These are phyloP conservation scores for Solanum neorickii DNA, from an alignment of 257 asterid genomes.

Conservation along the genomic window DNA sequence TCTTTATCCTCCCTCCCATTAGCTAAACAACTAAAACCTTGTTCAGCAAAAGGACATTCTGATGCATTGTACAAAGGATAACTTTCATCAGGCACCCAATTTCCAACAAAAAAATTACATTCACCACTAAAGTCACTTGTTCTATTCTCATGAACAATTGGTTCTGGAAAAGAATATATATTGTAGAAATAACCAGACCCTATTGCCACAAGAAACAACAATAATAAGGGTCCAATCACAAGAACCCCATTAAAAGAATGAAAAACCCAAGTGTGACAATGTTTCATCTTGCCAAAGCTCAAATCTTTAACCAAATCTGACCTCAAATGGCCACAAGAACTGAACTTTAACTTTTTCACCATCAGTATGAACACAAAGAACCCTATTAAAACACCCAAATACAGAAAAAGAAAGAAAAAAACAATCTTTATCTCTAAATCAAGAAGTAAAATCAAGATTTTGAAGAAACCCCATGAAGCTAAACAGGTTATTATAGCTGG, in stretches of 20 bases:
- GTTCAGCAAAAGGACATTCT: conserved; percentile 63
- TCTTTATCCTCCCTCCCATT: conserved; percentile 70
- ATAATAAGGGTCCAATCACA: conserved; percentile 37
- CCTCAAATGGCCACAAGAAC: conserved; percentile 22
- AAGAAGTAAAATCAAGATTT: neutral
- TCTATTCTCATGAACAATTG: conserved; percentile 10
- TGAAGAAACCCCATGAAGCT: neutral
- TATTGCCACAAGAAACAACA: conserved; percentile 52
- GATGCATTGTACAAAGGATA: conserved; percentile 81
- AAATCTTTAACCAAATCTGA: conserved; percentile 21
- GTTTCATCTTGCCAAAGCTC: conserved; percentile 30
- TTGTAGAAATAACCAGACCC: conserved; percentile 49
- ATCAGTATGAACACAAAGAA: conserved; percentile 10
- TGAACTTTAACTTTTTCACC: conserved; percentile 24
- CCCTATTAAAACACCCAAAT: neutral
- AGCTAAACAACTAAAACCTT: conserved; percentile 71
- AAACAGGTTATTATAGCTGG: neutral
- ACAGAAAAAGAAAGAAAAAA: neutral
- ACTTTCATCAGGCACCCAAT: conserved; percentile 65
- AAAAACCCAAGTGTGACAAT: conserved; percentile 40
- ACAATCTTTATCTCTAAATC: neutral
- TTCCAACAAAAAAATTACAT: conserved; percentile 76
- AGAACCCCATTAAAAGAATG: conserved; percentile 48
- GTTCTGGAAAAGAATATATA: conserved; percentile 33
- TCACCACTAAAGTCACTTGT: conserved; percentile 4